phyloP scores from a whole-genome alignment of 176 grass and related monocot species.

The Pontederia paniculata region DNA sequence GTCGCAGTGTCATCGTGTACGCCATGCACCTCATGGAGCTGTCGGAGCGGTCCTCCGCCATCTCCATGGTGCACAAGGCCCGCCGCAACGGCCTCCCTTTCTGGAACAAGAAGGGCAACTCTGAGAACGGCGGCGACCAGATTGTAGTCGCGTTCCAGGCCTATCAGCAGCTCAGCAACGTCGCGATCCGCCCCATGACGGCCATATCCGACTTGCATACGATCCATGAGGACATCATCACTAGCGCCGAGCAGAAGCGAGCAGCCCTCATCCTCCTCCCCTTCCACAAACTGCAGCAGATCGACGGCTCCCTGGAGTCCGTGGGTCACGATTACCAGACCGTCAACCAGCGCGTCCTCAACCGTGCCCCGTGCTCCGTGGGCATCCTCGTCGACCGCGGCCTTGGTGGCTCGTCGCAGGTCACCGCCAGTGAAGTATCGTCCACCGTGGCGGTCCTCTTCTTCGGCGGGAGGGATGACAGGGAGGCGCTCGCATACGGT shows the following conservation, averaged over 20 bases:
- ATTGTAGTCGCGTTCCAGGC: conserved; percentile 1
- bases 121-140: background rate
- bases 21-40: conserved; percentile 17
- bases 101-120: conserved; percentile 1
- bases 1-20: conserved; percentile 2
- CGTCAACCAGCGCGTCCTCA: conserved; percentile 10
- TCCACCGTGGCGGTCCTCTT: conserved; percentile 3
- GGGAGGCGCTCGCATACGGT: background rate
- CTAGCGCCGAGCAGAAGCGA: conserved; percentile 6
- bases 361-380: conserved; percentile 1
- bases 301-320: background rate
- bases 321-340: background rate
- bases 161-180: conserved; percentile 13
- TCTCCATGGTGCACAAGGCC: conserved; percentile 10
- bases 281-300: conserved; percentile 12
- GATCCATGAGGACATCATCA: conserved; percentile 2
- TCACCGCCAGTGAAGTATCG: conserved; percentile 8
- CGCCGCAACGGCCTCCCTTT: conserved; percentile 9
- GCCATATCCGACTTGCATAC: conserved; percentile 9
- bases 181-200: conserved; percentile 3
- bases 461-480: conserved; percentile 6
- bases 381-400: conserved; percentile 9
- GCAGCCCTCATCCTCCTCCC: conserved; percentile 10
- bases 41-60: conserved; percentile 6
- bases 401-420: background rate